Evolutionary conservation across 2,329 filamentous ascomycete species (phyloP).

Genomic region (Dactylellina cionopaga): DNA sequence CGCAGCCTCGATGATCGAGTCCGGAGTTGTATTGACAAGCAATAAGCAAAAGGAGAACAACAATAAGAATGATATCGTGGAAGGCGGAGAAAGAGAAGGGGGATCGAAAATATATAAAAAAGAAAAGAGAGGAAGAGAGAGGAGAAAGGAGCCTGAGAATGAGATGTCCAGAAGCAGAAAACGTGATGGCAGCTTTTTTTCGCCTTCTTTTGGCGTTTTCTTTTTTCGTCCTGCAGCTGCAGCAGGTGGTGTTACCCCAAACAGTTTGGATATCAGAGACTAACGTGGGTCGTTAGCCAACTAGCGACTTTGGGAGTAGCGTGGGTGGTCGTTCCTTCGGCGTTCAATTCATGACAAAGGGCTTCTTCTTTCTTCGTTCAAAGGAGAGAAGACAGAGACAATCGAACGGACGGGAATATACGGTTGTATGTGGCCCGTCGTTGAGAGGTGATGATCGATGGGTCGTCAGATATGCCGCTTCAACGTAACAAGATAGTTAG

Average conservation of each 20-base stretch:
- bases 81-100: neutral
- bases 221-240: slow-evolving; percentile 15
- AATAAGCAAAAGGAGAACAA: slow-evolving; percentile 24
- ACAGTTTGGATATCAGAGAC: slow-evolving; percentile 5
- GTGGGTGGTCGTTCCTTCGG: slow-evolving; percentile 23
- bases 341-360: slow-evolving; percentile 9
- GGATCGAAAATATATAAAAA: neutral
- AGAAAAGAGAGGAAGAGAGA: neutral
- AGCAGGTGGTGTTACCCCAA: slow-evolving; percentile 47
- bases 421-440: neutral
- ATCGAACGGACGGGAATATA: slow-evolving; percentile 14
- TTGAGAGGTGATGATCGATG: neutral
- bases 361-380: slow-evolving; percentile 19
- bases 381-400: neutral
- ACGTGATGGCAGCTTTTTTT: slow-evolving; percentile 18
- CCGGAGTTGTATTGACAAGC: slow-evolving; percentile 3
- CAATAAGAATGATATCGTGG: neutral
- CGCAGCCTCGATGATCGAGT: slow-evolving; percentile 15
- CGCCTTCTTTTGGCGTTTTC: neutral
- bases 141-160: too few species aligned
- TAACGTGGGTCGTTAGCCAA: slow-evolving; percentile 6
- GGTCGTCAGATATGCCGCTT: too few species aligned
- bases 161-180: slow-evolving; percentile 4
- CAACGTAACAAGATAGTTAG: too few species aligned
- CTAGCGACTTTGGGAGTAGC: slow-evolving; percentile 50